A percentile compares a stretch with the other conserved stretches of the same genome.
Evolutionary conservation across 2,329 filamentous ascomycete genomes (phyloP).

Genomic region (Cordyceps fumosorosea): DNA sequence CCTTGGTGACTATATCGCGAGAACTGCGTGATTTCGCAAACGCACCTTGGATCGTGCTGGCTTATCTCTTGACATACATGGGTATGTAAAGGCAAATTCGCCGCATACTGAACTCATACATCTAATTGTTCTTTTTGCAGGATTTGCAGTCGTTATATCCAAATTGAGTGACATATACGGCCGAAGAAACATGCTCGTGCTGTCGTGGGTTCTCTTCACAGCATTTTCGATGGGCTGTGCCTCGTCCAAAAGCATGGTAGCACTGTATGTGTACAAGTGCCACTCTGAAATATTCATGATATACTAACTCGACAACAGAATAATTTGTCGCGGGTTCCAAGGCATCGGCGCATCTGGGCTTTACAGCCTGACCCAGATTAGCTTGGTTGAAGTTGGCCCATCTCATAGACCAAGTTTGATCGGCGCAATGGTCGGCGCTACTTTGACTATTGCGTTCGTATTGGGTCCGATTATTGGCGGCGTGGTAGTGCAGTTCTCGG

Average conservation of each 20-base stretch:
- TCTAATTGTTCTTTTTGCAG: constrained; percentile 22
- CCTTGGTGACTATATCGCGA: constrained; percentile 48
- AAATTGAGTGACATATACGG: constrained; percentile 55
- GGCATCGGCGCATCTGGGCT: constrained; percentile 56
- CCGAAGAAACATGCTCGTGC: constrained; percentile 41
- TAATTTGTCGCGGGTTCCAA: constrained; percentile 52
- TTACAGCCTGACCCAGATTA: constrained; percentile 53
- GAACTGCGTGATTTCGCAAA: constrained; percentile 45
- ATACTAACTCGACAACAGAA: constrained; percentile 33
- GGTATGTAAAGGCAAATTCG: constrained; percentile 26
- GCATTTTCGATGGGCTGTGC: constrained; percentile 50
- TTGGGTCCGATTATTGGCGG: constrained; percentile 54
- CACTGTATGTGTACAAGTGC: constrained; percentile 36
- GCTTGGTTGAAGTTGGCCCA: constrained; percentile 50
- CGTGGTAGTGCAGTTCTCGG: constrained; percentile 43
- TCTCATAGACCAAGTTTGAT: constrained; percentile 45
- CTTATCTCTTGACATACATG: constrained; percentile 52
- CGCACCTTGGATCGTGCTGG: constrained; percentile 48
- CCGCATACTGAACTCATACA: not conserved
- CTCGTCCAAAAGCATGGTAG: constrained; percentile 41
- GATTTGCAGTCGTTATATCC: constrained; percentile 52
- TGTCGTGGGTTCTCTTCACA: constrained; percentile 49
- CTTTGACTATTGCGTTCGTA: constrained; percentile 50
- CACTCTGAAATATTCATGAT: not conserved
- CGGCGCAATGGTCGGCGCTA: constrained; percentile 48